Conservation (phyloP, 441 rosid genomes). For the Dalechampia spathulata region DNA sequence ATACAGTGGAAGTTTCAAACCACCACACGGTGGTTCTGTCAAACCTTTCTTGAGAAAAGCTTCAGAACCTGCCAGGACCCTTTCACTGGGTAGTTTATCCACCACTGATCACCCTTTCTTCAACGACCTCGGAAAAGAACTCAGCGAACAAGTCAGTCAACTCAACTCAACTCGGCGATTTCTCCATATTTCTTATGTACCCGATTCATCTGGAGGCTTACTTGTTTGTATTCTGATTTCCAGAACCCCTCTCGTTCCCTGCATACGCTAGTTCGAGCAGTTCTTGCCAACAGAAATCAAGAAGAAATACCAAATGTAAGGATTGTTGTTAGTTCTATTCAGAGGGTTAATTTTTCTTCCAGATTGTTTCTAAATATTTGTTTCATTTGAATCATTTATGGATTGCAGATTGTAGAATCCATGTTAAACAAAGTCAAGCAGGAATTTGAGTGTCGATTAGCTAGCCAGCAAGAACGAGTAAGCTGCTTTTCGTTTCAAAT, state of each 20-base stretch:
- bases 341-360: too few species aligned
- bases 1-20: slow-evolving; percentile 64
- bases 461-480: slow-evolving; percentile 55
- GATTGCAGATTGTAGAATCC: slow-evolving; percentile 74
- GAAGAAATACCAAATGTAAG: slow-evolving; percentile 85
- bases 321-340: slow-evolving; percentile 10
- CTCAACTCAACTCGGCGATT: slow-evolving; percentile 10
- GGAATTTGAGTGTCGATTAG: slow-evolving; percentile 77
- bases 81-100: slow-evolving; percentile 41
- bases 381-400: not conserved
- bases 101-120: slow-evolving; percentile 28
- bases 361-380: too few species aligned
- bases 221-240: slow-evolving; percentile 13
- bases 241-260: slow-evolving; percentile 56
- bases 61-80: slow-evolving; percentile 60
- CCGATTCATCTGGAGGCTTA: not conserved
- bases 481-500: too few species aligned
- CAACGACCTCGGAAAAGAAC: slow-evolving; percentile 32
- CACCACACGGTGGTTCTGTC: slow-evolving; percentile 35
- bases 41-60: slow-evolving; percentile 66
- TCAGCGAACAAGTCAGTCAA: slow-evolving; percentile 57
- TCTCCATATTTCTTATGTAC: slow-evolving; percentile 2
- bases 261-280: slow-evolving; percentile 48
- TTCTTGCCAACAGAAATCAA: slow-evolving; percentile 54
- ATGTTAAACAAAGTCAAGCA: slow-evolving; percentile 67